A percentile compares a stretch with the other conserved stretches of the same genome.
Evolutionary conservation across 345 rosid species (phyloP).

Genomic region (Citrus australasica): DNA sequence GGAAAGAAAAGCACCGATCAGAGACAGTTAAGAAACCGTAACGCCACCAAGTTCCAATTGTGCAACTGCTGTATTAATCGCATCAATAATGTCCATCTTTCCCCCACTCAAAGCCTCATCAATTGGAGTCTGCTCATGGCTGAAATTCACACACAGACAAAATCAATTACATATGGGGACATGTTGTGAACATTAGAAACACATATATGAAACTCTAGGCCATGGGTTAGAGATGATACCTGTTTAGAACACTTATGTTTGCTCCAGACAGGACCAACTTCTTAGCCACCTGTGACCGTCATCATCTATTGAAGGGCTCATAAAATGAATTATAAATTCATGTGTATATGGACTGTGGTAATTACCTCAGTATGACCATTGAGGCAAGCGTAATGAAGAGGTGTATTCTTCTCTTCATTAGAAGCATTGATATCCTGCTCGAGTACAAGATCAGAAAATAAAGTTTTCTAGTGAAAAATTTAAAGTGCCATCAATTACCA

Average conservation of each 20-base stretch:
- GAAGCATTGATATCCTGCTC: slow-evolving; percentile 64
- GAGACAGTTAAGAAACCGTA: slow-evolving; percentile 32
- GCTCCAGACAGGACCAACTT: slow-evolving; percentile 78
- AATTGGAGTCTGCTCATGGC: slow-evolving; percentile 76
- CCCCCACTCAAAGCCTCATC: slow-evolving; percentile 78
- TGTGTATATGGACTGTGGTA: not conserved
- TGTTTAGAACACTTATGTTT: slow-evolving; percentile 59
- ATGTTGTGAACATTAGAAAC: not conserved
- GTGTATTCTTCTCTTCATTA: slow-evolving; percentile 78
- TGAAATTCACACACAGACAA: slow-evolving; percentile 24
- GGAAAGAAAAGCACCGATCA: no score
- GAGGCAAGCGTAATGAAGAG: slow-evolving; percentile 92
- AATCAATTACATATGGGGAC: not conserved
- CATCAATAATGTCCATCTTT: slow-evolving; percentile 61
- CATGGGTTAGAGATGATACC: slow-evolving; percentile 33
- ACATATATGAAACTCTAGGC: not conserved
- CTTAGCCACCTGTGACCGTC: slow-evolving; percentile 60
- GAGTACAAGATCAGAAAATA: slow-evolving; percentile 5
- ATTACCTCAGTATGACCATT: slow-evolving; percentile 81
- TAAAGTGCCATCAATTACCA: not conserved
- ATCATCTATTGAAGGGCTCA: not conserved
- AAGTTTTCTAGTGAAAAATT: not conserved
- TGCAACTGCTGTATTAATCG: slow-evolving; percentile 56
- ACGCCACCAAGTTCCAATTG: slow-evolving; percentile 62
- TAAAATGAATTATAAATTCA: not conserved